Percentiles rank a stretch among this genome's conserved stretches.
These are phyloP conservation scores for Amanita subjunquillea DNA, from an alignment of 768 basidiomycete species.

Conservation along the genomic window DNA sequence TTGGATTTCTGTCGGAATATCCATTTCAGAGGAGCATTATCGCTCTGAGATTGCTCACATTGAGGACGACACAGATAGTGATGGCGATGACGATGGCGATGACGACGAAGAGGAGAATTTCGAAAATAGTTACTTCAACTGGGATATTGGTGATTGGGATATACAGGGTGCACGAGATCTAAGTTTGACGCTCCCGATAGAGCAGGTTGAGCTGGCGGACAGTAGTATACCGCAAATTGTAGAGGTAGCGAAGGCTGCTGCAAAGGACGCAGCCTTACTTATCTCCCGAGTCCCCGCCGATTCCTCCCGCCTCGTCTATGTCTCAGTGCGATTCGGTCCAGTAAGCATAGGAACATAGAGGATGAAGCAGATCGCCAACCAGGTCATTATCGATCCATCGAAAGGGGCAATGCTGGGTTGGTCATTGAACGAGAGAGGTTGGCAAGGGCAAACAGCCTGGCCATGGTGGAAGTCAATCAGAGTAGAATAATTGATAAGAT, in stretches of 20 bases:
- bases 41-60: constrained; percentile 6
- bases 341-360: no score
- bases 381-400: no score
- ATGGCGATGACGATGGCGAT: not conserved
- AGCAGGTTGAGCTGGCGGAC: constrained; percentile 6
- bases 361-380: no score
- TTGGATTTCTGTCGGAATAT: constrained; percentile 1
- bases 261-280: no score
- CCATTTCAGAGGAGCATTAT: constrained; percentile 2
- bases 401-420: no score
- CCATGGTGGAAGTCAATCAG: no score
- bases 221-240: constrained; percentile 3
- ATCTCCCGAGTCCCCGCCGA: no score
- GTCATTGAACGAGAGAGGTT: no score
- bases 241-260: not conserved
- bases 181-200: constrained; percentile 8
- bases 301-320: no score
- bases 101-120: constrained; percentile 5
- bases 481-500: no score
- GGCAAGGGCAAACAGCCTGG: no score
- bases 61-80: constrained; percentile 1
- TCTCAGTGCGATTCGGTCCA: no score
- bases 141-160: constrained; percentile 10
- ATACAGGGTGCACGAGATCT: constrained; percentile 7
- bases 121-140: constrained; percentile 8